Base-by-base conservation (phyloP, 257 asterid species). In the Linaria vulgaris region DNA sequence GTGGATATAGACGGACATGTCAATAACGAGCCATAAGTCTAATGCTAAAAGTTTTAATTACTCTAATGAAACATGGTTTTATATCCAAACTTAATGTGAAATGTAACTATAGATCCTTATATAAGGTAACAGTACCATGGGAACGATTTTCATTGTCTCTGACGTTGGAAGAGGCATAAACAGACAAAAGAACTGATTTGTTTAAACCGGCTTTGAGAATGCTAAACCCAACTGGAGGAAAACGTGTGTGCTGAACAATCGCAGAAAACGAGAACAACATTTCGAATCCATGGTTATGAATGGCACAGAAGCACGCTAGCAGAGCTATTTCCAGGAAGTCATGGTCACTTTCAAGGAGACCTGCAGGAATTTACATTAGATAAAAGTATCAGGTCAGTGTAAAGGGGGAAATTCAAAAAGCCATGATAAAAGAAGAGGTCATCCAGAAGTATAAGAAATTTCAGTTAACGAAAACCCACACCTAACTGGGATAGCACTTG, bases 141-240 rank as follows among this genome's bases (percentile, higher is more conserved):
- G 95, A 88, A 73, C 75, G 79, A 74, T 80, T 81, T 63, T 77
- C 81, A 59, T 69, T 56, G 63, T 87, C 90, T 78, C 94, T 71
- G 71, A 62, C 61, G 64, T 81, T 81, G 63, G 96, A 82, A 75
- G 99, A 79, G 61, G 96, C 87, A 78, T 94, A 94, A 75, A 94
- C 94, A 12, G 99, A 90, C 82, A 94, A 68, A 62, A 94, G 94
- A 84, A 94, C 97, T 25, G 99, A 94, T 78, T 94, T 94, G 88
- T 87, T 94, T 78, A 94, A 67, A 69, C 99, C 99, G 70, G 97
- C 99, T 80, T 81, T 90, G 72, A 94, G 80, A 67, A 94, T 90
- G 88, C 97, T 80, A 84, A 94, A 94, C 75, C 99, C 99, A 74
- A 90, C 61, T 23, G 99, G 99, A 71, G 76, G 95, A 72, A 74